These are phyloP conservation scores for Singerocomus inundabilis DNA, from an alignment of 1,284 basidiomycete species.

Conservation along the genomic window DNA sequence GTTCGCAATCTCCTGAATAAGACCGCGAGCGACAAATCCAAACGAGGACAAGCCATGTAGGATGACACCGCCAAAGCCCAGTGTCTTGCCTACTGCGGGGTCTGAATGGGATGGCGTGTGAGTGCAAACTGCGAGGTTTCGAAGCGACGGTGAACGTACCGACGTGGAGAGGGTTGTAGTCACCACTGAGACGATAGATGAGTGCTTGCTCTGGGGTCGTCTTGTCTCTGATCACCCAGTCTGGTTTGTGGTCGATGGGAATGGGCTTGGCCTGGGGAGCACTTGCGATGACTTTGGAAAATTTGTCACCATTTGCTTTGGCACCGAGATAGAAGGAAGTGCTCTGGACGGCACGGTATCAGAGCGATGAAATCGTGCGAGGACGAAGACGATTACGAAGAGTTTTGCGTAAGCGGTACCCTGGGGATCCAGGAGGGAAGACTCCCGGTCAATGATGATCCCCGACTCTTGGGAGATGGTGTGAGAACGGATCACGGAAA, in stretches of 20 bases:
- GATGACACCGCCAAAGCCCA: slow-evolving; percentile 79
- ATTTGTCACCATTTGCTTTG: slow-evolving; percentile 68
- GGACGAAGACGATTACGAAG: slow-evolving; percentile 47
- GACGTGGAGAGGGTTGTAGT: slow-evolving; percentile 85
- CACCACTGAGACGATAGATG: slow-evolving; percentile 77
- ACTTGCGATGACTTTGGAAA: slow-evolving; percentile 64
- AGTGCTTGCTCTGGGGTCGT: slow-evolving; percentile 76
- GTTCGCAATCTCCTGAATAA: slow-evolving; percentile 60
- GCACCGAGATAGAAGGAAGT: slow-evolving; percentile 75
- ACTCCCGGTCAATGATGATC: slow-evolving; percentile 68
- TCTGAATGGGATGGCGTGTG: slow-evolving; percentile 41
- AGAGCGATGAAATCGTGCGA: not conserved
- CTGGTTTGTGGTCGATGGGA: slow-evolving; percentile 66
- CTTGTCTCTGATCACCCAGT: slow-evolving; percentile 66
- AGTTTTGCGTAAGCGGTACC: slow-evolving; percentile 70
- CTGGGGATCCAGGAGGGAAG: slow-evolving; percentile 57
- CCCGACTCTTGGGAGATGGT: slow-evolving; percentile 57
- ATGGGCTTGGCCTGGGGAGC: slow-evolving; percentile 66
- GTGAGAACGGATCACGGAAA: not conserved
- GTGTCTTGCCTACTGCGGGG: slow-evolving; percentile 63
- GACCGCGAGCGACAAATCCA: slow-evolving; percentile 73
- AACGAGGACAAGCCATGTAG: slow-evolving; percentile 79
- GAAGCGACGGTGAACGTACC: slow-evolving; percentile 41
- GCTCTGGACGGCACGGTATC: slow-evolving; percentile 40
- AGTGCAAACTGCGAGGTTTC: not conserved